Evolutionary conservation across 139 green algal species (phyloP).

Genomic region (Raphidocelis subcapitata): DNA sequence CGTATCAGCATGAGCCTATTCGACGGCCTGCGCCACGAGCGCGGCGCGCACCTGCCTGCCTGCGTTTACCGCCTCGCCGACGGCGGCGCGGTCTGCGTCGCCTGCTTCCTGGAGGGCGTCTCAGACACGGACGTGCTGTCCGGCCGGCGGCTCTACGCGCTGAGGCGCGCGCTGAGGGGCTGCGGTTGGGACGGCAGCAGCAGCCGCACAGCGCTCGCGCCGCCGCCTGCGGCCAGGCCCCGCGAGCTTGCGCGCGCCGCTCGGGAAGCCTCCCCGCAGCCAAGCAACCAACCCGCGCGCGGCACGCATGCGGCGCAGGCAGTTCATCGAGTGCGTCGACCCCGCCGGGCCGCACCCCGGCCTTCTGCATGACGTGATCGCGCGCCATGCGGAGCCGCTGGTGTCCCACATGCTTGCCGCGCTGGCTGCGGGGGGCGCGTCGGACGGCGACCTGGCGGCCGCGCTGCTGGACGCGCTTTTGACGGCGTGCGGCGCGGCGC

Average conservation of each 20-base stretch:
- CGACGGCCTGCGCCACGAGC: background rate
- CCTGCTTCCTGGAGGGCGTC: constrained; percentile 16
- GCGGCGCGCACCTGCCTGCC: constrained; percentile 2
- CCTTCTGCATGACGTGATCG: background rate
- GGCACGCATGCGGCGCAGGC: no score
- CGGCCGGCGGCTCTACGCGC: background rate
- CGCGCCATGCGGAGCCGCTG: constrained; percentile 3
- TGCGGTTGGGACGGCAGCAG: no score
- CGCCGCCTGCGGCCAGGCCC: no score
- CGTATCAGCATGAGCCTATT: constrained; percentile 7
- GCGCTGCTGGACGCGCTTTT: background rate
- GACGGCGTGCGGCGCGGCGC: background rate
- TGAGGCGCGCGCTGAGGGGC: no score
- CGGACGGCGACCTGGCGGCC: background rate
- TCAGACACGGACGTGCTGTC: constrained; percentile 3
- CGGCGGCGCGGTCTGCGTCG: constrained; percentile 3
- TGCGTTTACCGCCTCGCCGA: background rate
- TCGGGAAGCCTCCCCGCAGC: no score
- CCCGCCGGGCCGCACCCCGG: background rate
- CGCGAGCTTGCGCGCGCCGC: no score
- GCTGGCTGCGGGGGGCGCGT: background rate
- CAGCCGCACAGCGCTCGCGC: no score
- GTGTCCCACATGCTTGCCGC: background rate
- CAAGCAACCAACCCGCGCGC: no score
- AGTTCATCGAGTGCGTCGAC: constrained; percentile 17